Evolutionary conservation across 176 grass and related monocot genomes (phyloP).

Genomic region (Musa itinerans): DNA sequence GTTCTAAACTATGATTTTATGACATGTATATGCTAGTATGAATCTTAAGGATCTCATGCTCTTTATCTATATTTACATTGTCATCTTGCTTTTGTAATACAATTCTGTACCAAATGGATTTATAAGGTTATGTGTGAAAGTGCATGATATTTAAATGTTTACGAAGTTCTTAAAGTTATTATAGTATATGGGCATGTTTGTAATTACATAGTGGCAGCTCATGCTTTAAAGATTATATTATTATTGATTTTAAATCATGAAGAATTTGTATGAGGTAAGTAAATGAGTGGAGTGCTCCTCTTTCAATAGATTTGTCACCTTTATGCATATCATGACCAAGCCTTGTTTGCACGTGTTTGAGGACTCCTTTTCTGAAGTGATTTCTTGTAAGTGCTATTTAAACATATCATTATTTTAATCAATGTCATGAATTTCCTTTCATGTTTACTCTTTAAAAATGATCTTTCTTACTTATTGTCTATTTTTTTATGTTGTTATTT

Average conservation of each 20-base stretch:
- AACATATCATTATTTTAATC: background rate
- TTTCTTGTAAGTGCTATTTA: background rate
- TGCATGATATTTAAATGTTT: too few relatives aligned
- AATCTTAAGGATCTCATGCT: background rate
- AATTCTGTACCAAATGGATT: too few relatives aligned
- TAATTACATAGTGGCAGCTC: too few relatives aligned
- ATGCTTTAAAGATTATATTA: too few relatives aligned
- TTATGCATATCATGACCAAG: background rate
- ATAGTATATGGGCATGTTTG: too few relatives aligned
- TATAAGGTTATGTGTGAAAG: too few relatives aligned
- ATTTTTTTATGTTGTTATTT: background rate
- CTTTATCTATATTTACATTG: background rate
- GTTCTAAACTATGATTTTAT: background rate
- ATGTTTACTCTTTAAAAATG: background rate
- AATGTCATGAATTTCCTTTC: background rate
- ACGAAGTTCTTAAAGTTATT: too few relatives aligned
- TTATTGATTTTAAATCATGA: too few relatives aligned
- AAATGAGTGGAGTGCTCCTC: background rate
- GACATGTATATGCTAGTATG: conserved; percentile 7
- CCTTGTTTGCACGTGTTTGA: background rate
- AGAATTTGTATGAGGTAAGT: too few relatives aligned
- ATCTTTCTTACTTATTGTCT: background rate
- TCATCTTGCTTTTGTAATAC: too few relatives aligned
- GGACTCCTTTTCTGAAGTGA: background rate
- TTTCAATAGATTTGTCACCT: background rate